A percentile compares a stretch with the other conserved stretches of the same genome.
Conservation (phyloP, 2,329 filamentous ascomycete species). For the Ceratocystis alfenasii region DNA sequence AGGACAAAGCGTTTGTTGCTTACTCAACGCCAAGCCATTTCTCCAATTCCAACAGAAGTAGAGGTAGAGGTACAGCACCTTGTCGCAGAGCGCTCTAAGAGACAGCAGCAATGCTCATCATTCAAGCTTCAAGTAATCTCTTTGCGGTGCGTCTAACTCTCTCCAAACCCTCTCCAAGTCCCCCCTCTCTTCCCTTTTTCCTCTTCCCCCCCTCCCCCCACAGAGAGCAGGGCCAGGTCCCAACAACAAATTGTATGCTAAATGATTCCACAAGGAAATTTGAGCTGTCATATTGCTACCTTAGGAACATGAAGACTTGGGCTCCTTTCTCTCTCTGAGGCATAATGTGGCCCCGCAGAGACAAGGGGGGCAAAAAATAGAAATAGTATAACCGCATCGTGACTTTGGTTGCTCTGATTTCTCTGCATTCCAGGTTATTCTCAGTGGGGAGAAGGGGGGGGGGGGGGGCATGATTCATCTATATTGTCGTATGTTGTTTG, state of each 20-base stretch:
- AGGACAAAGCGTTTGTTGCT: conserved; percentile 6
- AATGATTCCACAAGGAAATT: neutral
- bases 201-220: neutral
- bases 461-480: neutral
- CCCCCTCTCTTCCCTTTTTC: neutral
- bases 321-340: neutral
- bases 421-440: no score
- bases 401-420: neutral
- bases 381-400: neutral
- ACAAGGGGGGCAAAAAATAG: neutral
- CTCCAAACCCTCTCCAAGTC: neutral
- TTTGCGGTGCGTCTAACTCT: neutral
- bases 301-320: neutral
- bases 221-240: neutral
- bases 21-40: conserved; percentile 9
- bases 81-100: no score
- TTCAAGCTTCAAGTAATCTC: neutral
- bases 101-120: no score
- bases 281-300: neutral
- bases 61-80: no score
- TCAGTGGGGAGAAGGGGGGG: no score
- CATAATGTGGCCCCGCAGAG: neutral
- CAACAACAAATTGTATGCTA: conserved; percentile 1
- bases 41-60: neutral
- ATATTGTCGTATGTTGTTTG: neutral